These are phyloP conservation scores for Orobanche coerulescens DNA, from an alignment of 257 asterid species.

Conservation along the genomic window DNA sequence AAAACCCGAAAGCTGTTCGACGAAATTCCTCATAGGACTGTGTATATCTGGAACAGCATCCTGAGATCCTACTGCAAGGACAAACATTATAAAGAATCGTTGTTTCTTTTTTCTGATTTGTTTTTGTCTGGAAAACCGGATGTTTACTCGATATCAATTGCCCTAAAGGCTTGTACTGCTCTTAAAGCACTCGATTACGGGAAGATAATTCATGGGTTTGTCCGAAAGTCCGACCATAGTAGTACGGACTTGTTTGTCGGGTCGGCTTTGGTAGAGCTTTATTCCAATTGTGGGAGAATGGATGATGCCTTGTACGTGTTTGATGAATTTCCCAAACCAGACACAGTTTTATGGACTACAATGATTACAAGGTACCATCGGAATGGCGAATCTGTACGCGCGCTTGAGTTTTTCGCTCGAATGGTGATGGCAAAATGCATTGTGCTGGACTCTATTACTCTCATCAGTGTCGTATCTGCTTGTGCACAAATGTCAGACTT, in stretches of 20 bases:
- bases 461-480: conserved; percentile 59
- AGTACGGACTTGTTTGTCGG: conserved; percentile 53
- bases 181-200: conserved; percentile 39
- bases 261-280: conserved; percentile 50
- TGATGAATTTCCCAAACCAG: conserved; percentile 54
- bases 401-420: conserved; percentile 37
- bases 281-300: conserved; percentile 59
- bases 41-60: conserved; percentile 34
- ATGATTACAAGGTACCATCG: conserved; percentile 57
- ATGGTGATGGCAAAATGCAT: conserved; percentile 28
- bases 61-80: conserved; percentile 34
- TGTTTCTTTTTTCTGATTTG: conserved; percentile 34
- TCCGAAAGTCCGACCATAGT: conserved; percentile 31
- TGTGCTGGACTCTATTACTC: conserved; percentile 38
- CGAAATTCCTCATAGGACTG: conserved; percentile 44
- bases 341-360: conserved; percentile 62
- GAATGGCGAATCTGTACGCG: conserved; percentile 35
- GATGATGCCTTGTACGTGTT: conserved; percentile 48
- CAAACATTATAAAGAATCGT: conserved; percentile 33
- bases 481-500: conserved; percentile 40
- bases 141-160: conserved; percentile 33
- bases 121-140: conserved; percentile 35
- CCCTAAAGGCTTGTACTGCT: conserved; percentile 58
- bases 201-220: conserved; percentile 48
- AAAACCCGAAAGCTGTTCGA: conserved; percentile 57